Base-by-base conservation (phyloP, 768 basidiomycete genomes). In the Cubamyces sp. region DNA sequence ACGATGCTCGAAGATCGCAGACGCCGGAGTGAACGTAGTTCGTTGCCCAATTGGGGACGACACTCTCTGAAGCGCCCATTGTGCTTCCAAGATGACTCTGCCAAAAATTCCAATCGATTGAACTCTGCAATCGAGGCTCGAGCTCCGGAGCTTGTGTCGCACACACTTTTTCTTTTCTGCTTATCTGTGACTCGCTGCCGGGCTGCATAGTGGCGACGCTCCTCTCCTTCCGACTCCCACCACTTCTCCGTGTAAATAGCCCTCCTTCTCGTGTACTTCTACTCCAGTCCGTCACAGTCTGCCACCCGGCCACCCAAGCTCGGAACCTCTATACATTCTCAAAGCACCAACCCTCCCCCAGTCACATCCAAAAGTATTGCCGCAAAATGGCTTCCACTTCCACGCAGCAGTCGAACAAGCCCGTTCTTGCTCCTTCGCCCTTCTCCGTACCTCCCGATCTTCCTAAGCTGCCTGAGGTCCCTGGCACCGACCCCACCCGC, bases 401-500 rank as follows among this genome's bases (percentile, higher is more conserved):
- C 14, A 26, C 61, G 5, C 49, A 30, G 28, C 42, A 30, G 5
- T 42, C 63, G 3, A 60, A 64, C 54, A 55, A 55, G 50, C 63
- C 63, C 43, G 54, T 55, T 14, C 58, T 64, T 3, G 54, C 28
- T 21, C 51, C 62, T 21, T 64, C 64, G 11, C 64, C 62, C 18
- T 68, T 64, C 54, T 57, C 61, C 15, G 45, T 68, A n/a, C 59
- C 69, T 3, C 42, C 66, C n/a, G 65, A 71, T 46, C 66, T 71
- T 23, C 68, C 70, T 2, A 58, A 70, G 15, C 69, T 83, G 14
- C 82, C 82, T 14, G 65, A 70, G 19, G 74, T 83, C 21, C 64
- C 77, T 19, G 76, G 79, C 37, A 78, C 82, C 21, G 88, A 94
- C 62, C 87, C 92, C 1, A 82, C 84, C 1, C 79, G 80, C 52